These are phyloP conservation scores for Orychophragmus violaceus DNA, from an alignment of 345 rosid genomes.

Conservation along the genomic window DNA sequence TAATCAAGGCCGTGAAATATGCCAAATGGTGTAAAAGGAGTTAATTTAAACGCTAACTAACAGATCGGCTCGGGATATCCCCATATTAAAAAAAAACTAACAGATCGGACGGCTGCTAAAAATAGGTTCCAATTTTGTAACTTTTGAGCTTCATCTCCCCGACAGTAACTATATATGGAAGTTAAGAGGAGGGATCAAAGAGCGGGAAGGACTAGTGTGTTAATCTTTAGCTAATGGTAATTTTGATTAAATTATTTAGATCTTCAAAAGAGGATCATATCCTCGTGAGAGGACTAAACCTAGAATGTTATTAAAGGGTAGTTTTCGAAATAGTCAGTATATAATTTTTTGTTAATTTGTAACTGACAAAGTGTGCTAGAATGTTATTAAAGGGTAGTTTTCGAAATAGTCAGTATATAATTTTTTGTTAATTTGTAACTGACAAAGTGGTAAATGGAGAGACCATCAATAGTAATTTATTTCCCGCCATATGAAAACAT, in stretches of 20 bases:
- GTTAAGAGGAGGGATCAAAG: no score
- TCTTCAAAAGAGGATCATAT: not conserved
- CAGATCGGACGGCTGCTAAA: no score
- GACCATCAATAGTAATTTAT: slow-evolving; percentile 8
- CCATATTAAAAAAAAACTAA: no score
- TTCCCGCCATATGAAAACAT: slow-evolving; percentile 10
- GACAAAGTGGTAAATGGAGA: slow-evolving; percentile 12
- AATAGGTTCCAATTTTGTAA: no score
- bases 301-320: slow-evolving; percentile 4
- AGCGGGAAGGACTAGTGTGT: not conserved
- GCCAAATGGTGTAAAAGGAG: no score
- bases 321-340: not conserved
- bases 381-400: slow-evolving; percentile 6
- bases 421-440: slow-evolving; percentile 10
- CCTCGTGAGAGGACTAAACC: not conserved
- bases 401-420: not conserved
- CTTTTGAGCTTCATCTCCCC: no score
- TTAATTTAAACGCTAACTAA: no score
- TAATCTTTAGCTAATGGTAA: not conserved
- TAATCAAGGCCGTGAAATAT: not conserved
- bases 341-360: not conserved
- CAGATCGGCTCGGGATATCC: no score
- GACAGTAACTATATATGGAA: no score
- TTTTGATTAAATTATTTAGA: not conserved
- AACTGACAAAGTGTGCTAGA: slow-evolving; percentile 20